These are phyloP conservation scores for Glebionis coronaria DNA, from an alignment of 129 eudicot genomes.

Conservation along the genomic window DNA sequence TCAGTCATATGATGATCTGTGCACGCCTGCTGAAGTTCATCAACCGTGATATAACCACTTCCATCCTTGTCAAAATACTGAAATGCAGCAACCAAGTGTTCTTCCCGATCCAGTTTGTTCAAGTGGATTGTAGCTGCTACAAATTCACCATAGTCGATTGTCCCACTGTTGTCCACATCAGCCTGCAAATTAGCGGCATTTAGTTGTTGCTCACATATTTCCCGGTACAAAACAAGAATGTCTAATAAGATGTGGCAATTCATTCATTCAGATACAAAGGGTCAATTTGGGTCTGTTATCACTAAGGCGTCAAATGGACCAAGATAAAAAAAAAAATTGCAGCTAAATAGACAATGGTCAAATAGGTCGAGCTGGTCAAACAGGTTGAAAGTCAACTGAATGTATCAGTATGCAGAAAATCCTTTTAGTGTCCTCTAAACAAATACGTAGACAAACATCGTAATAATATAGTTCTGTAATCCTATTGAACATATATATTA, in stretches of 20 bases:
- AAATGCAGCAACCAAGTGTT: conserved; percentile 83
- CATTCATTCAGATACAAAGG: too few relatives aligned
- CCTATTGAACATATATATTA: too few relatives aligned
- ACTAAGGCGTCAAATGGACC: too few relatives aligned
- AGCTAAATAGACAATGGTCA: too few relatives aligned
- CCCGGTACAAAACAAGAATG: not conserved
- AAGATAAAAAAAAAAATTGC: too few relatives aligned
- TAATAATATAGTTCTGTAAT: too few relatives aligned
- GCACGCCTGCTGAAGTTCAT: conserved; percentile 91
- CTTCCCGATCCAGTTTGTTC: conserved; percentile 85
- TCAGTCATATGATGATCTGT: conserved; percentile 69
- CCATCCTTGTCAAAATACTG: conserved; percentile 83
- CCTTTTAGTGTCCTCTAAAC: too few relatives aligned
- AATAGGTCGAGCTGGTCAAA: too few relatives aligned
- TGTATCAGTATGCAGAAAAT: too few relatives aligned
- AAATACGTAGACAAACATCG: too few relatives aligned
- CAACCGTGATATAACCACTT: conserved; percentile 86
- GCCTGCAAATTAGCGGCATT: conserved; percentile 45
- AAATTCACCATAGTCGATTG: conserved; percentile 88
- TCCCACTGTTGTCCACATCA: conserved; percentile 85
- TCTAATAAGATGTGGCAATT: not conserved
- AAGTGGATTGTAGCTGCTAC: conserved; percentile 84
- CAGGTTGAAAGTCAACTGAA: too few relatives aligned
- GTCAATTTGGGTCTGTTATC: too few relatives aligned
- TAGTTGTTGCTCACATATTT: conserved; percentile 6